Base-by-base conservation (phyloP, 2,329 filamentous ascomycete species). In the Lasiodiplodia theobromae region DNA sequence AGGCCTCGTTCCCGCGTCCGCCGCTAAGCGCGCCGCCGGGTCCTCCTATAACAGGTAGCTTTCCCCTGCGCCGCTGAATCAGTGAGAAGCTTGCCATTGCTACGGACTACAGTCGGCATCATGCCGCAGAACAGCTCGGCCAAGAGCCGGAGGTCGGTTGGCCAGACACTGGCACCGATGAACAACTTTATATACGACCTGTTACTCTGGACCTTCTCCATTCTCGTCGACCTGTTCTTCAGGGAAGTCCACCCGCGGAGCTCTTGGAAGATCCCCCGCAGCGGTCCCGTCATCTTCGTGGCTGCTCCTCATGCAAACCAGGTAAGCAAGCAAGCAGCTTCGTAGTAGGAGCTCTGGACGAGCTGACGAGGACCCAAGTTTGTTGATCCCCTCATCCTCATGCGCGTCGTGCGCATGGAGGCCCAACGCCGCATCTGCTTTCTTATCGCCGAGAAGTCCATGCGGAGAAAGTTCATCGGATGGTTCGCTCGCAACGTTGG, bases 251-350 rank as follows among this genome's bases (percentile, higher is more conserved):
- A 98, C 78, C 96, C 96, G 14, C 88, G 96, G 72, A 94, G 94
- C 73, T 93, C 94, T 71, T 99, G 96, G 94, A 95, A 94, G 80
- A 92, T 99, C 54, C 96, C 96, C 54, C 89, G 91, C 75, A 87
- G 89, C 71, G 96, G 94, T 0, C 94, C 96, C 1, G 88, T 99
- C 71, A 92, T 99, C 69, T 96, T 99, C 76, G 96, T 99, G 73
- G 96, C 94, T 54, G 96, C 95, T 67, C 96, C 96, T 72, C 96
- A 99, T 85, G 95, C 95, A 70, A 99, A 99, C 79, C 93, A 96
- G 87, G 91, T 93, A 82, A 70, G 85, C 44, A 40, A 23, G 18
- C 34, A 14, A 12, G 11, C 31, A n/a, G 3, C 23, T 11, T 21
- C 7, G 23, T n/a, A 18, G 54, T 6, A 28, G 64, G 11, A 23